Conservation (phyloP, 805 yeast genomes). For the Geotrichum ghanense region DNA sequence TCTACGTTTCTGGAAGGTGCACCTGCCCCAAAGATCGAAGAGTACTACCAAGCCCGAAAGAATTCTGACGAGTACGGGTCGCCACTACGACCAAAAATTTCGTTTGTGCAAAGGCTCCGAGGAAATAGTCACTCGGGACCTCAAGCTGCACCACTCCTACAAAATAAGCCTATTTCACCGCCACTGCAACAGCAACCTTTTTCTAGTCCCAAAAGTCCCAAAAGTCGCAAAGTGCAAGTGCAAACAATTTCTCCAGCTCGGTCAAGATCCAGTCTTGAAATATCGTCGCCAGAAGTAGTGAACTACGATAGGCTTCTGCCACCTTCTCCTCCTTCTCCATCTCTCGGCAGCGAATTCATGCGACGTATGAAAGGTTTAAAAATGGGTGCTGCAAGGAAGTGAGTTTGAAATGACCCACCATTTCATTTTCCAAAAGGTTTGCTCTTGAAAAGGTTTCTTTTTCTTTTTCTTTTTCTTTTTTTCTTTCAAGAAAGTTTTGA, state of each 20-base stretch:
- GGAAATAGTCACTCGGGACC: slow-evolving; percentile 13
- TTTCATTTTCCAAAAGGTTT: too few species aligned
- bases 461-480: too few species aligned
- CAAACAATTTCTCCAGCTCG: background rate
- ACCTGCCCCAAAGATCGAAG: slow-evolving; percentile 45
- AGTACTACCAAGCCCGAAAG: too few species aligned
- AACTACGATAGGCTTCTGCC: background rate
- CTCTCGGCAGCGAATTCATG: background rate
- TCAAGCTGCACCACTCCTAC: background rate
- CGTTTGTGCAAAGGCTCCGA: slow-evolving; percentile 58
- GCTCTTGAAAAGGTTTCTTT: too few species aligned
- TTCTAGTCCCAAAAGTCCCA: slow-evolving; percentile 5
- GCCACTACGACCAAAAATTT: slow-evolving; percentile 69
- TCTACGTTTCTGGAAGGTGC: slow-evolving; percentile 93
- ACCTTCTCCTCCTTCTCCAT: background rate
- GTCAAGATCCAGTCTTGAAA: background rate
- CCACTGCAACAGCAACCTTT: slow-evolving; percentile 13
- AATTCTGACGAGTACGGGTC: slow-evolving; percentile 24
- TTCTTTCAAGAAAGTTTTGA: too few species aligned
- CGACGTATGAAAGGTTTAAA: background rate
- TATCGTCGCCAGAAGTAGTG: background rate
- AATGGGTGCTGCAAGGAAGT: background rate
- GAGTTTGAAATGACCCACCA: too few species aligned
- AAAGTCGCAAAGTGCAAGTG: background rate
- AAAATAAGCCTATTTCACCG: slow-evolving; percentile 11